Conservation (phyloP, 2,329 filamentous ascomycete species). For the Monosporascus sp. region DNA sequence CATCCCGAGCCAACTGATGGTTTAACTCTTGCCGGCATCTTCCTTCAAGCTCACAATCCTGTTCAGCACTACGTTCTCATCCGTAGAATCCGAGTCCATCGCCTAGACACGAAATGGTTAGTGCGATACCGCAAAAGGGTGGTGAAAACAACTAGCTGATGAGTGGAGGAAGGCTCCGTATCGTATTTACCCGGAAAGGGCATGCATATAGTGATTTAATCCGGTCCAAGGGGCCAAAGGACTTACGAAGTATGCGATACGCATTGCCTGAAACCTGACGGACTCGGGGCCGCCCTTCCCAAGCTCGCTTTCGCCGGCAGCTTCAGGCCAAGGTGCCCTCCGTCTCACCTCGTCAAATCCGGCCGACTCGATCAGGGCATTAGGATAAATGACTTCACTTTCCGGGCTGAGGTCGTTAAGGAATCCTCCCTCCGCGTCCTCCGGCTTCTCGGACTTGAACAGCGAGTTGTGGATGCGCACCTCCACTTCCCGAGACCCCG, state of each 20-base stretch:
- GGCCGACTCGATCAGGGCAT: slow-evolving; percentile 70
- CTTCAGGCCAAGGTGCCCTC: slow-evolving; percentile 76
- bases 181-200: too few species aligned
- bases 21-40: slow-evolving; percentile 61
- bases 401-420: slow-evolving; percentile 79
- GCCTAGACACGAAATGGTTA: slow-evolving; percentile 35
- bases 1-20: too few species aligned
- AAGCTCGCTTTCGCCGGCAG: slow-evolving; percentile 62
- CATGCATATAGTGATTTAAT: not conserved
- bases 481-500: slow-evolving; percentile 63
- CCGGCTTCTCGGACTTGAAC: slow-evolving; percentile 83
- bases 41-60: slow-evolving; percentile 90
- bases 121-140: not conserved
- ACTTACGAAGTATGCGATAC: slow-evolving; percentile 76
- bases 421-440: slow-evolving; percentile 72
- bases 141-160: not conserved
- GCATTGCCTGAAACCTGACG: slow-evolving; percentile 86
- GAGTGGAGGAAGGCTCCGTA: too few species aligned
- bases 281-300: slow-evolving; percentile 62
- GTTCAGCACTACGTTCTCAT: slow-evolving; percentile 81
- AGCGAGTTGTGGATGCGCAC: slow-evolving; percentile 75
- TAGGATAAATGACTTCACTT: slow-evolving; percentile 71
- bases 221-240: not conserved
- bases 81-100: slow-evolving; percentile 72
- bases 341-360: slow-evolving; percentile 73